These are phyloP conservation scores for Phytophthora multivora DNA, from an alignment of 352 stramenopile species.

Conservation along the genomic window DNA sequence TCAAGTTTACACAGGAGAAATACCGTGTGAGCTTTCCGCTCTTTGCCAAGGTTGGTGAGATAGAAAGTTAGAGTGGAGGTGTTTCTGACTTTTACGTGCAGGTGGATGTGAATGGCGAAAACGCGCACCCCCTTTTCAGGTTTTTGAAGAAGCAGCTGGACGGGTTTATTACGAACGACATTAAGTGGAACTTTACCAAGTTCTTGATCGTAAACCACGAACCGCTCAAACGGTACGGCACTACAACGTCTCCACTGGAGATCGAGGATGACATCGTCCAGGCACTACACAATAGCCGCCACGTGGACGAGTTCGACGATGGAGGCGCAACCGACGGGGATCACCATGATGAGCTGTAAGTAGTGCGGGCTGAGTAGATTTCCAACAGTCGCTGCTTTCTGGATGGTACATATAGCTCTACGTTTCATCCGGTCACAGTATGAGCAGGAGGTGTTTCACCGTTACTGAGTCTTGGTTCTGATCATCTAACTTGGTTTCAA, in stretches of 20 bases:
- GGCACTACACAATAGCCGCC: slow-evolving; percentile 39
- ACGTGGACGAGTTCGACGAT: slow-evolving; percentile 35
- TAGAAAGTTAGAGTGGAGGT: background rate
- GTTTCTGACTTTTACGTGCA: slow-evolving; percentile 31
- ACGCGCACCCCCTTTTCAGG: slow-evolving; percentile 89
- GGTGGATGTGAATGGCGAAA: slow-evolving; percentile 94
- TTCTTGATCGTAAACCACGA: slow-evolving; percentile 81
- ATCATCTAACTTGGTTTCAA: too few relatives aligned
- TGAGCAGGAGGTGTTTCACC: too few relatives aligned
- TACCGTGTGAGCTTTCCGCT: slow-evolving; percentile 86
- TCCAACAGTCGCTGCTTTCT: background rate
- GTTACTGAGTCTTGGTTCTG: too few relatives aligned
- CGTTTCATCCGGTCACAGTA: too few relatives aligned
- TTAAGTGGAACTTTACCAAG: slow-evolving; percentile 93
- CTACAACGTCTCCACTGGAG: slow-evolving; percentile 61
- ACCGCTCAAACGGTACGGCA: slow-evolving; percentile 72
- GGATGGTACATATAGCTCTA: too few relatives aligned
- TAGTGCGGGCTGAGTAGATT: background rate
- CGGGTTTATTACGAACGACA: slow-evolving; percentile 71
- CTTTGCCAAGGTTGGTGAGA: slow-evolving; percentile 73
- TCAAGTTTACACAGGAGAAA: slow-evolving; percentile 73
- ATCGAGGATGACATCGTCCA: slow-evolving; percentile 73
- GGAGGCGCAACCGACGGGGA: slow-evolving; percentile 33
- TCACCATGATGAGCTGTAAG: slow-evolving; percentile 38
- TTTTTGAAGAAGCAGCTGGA: slow-evolving; percentile 84